Evolutionary conservation across 2,329 filamentous ascomycete species (phyloP).

Genomic region (Bipolaris sorokiniana): DNA sequence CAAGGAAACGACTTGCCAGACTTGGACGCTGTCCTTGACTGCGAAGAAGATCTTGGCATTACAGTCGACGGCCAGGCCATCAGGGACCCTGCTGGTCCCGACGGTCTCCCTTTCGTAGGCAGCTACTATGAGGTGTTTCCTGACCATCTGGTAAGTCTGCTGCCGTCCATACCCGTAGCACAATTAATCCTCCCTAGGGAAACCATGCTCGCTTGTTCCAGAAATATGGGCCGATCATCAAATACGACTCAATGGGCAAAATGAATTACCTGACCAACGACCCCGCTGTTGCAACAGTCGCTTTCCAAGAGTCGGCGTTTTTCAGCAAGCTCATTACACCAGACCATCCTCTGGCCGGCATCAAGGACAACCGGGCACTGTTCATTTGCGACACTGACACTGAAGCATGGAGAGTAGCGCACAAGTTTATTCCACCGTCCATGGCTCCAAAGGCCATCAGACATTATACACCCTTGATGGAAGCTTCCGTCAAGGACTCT

Average conservation of each 20-base stretch:
- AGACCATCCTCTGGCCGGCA: constrained; percentile 14
- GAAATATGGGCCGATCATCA: constrained; percentile 20
- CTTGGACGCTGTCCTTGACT: constrained; percentile 20
- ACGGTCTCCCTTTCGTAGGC: constrained; percentile 21
- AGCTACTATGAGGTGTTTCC: constrained; percentile 24
- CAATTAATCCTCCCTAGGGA: constrained; percentile 6
- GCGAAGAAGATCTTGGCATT: constrained; percentile 20
- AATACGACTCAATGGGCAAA: constrained; percentile 18
- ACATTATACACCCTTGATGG: constrained; percentile 22
- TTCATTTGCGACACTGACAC: constrained; percentile 22
- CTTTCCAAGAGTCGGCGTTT: constrained; percentile 19
- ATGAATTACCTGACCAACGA: constrained; percentile 18
- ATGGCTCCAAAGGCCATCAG: constrained; percentile 19
- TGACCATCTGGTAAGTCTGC: constrained; percentile 20
- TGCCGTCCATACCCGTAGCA: background rate
- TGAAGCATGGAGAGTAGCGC: constrained; percentile 13
- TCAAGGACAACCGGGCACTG: constrained; percentile 19
- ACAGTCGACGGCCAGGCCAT: constrained; percentile 20
- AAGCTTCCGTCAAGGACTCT: constrained; percentile 15
- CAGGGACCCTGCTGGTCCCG: constrained; percentile 16
- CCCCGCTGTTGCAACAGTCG: constrained; percentile 17
- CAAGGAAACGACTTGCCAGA: constrained; percentile 16
- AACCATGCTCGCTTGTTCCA: constrained; percentile 22
- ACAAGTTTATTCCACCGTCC: constrained; percentile 23
- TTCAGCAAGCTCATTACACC: constrained; percentile 20